Conservation (phyloP, 2,329 filamentous ascomycete genomes). For the Cladophialophora yegresii region DNA sequence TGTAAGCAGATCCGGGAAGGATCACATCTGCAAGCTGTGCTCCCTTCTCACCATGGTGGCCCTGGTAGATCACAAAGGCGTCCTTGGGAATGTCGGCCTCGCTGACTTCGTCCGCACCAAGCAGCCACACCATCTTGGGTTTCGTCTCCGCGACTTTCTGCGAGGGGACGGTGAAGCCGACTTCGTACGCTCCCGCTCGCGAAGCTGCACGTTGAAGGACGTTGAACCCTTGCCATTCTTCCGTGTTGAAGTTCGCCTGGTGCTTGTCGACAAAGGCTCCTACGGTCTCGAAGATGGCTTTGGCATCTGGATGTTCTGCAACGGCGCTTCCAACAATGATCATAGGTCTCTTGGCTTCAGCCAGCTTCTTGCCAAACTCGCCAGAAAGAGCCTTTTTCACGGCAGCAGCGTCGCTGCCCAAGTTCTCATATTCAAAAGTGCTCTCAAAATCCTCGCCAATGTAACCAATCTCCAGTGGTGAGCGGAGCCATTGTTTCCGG, state of each 20-base stretch:
- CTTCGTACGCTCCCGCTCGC: slow-evolving; percentile 87
- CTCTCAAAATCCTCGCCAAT: slow-evolving; percentile 90
- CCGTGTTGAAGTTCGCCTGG: slow-evolving; percentile 78
- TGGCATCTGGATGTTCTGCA: slow-evolving; percentile 86
- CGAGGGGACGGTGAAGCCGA: slow-evolving; percentile 89
- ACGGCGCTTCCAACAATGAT: slow-evolving; percentile 92
- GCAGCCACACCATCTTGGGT: slow-evolving; percentile 94
- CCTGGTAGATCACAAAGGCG: slow-evolving; percentile 96
- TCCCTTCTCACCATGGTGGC: slow-evolving; percentile 92
- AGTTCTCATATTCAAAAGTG: slow-evolving; percentile 92
- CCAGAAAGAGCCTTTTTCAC: slow-evolving; percentile 84
- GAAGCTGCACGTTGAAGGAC: slow-evolving; percentile 92
- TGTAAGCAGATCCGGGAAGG: slow-evolving; percentile 92
- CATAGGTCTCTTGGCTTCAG: slow-evolving; percentile 87
- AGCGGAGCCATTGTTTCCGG: slow-evolving; percentile 95
- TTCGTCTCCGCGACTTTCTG: slow-evolving; percentile 76
- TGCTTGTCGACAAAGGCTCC: slow-evolving; percentile 93
- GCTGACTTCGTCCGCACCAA: slow-evolving; percentile 89
- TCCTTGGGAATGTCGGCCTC: slow-evolving; percentile 88
- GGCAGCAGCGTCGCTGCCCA: slow-evolving; percentile 75
- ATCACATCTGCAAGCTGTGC: slow-evolving; percentile 92
- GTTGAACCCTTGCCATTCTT: slow-evolving; percentile 97
- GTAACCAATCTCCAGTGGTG: slow-evolving; percentile 87
- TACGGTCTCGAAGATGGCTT: slow-evolving; percentile 88
- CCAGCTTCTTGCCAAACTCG: slow-evolving; percentile 88